Percentiles rank a stretch among this genome's conserved stretches.
phyloP scores from a whole-genome alignment of 352 stramenopile genomes.

The Blastocystis hominis region DNA sequence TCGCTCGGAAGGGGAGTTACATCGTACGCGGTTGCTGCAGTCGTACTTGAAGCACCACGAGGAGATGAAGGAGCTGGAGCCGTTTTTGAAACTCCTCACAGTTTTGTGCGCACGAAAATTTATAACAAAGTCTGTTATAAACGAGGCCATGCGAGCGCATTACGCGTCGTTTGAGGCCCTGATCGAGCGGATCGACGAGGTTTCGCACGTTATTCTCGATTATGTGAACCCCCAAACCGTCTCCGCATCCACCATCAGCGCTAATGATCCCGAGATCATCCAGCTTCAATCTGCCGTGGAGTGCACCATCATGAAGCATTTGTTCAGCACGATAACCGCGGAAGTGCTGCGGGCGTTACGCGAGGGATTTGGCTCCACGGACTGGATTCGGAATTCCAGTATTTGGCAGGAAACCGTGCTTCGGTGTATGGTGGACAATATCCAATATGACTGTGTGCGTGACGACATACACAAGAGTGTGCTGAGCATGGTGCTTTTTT shows the following conservation, averaged over 20 bases:
- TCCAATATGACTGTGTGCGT: not conserved
- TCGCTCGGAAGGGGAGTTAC: not conserved
- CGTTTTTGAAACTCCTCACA: not conserved
- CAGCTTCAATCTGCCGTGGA: not conserved
- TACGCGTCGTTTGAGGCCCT: not conserved
- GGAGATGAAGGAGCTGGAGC: not conserved
- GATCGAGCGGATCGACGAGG: not conserved
- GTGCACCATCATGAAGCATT: not conserved
- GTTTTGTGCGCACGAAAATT: not conserved
- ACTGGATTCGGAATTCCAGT: not conserved
- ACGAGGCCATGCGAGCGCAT: not conserved
- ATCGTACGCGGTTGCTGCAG: not conserved
- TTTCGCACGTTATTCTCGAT: not conserved
- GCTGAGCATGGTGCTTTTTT: not conserved
- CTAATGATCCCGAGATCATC: not conserved
- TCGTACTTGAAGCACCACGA: not conserved
- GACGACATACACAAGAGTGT: not conserved
- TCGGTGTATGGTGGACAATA: not conserved
- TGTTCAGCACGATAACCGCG: not conserved
- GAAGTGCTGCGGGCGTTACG: not conserved
- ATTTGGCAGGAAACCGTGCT: not conserved
- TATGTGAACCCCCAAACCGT: not conserved
- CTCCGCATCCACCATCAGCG: not conserved
- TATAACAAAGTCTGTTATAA: not conserved
- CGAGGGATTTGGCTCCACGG: not conserved